A percentile compares a stretch with the other conserved stretches of the same genome.
phyloP scores from a whole-genome alignment of 2,329 filamentous ascomycete species.

The Colletotrichum shisoi region DNA sequence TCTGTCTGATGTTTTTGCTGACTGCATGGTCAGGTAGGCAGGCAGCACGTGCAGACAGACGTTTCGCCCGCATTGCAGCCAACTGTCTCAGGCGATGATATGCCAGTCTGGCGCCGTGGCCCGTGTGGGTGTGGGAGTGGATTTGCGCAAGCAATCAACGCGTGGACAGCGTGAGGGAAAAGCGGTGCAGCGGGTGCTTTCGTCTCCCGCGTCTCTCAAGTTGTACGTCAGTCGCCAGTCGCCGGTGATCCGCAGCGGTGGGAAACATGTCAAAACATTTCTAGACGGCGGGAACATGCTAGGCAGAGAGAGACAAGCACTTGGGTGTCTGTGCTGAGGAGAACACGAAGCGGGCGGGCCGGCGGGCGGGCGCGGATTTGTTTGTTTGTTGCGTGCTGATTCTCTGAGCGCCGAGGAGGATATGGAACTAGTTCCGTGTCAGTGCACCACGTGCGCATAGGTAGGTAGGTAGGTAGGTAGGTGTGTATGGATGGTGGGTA shows the following conservation, averaged over 20 bases:
- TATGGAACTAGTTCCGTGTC: not conserved
- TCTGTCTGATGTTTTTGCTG: not conserved
- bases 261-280: not conserved
- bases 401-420: not conserved
- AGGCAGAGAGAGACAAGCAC: not conserved
- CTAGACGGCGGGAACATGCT: not conserved
- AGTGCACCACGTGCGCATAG: not conserved
- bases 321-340: constrained; percentile 3
- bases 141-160: not conserved
- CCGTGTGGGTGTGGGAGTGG: not conserved
- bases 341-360: not conserved
- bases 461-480: too few species aligned
- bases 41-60: constrained; percentile 1
- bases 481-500: too few species aligned
- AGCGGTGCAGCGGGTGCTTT: not conserved
- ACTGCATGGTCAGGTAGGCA: constrained; percentile 3
- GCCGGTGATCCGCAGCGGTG: not conserved
- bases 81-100: not conserved
- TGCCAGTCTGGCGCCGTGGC: not conserved
- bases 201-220: not conserved
- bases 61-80: constrained; percentile 4
- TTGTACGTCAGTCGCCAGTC: not conserved
- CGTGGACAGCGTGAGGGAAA: too few species aligned
- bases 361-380: too few species aligned
- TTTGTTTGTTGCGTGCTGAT: too few species aligned